Evolutionary conservation across 1,284 basidiomycete species (phyloP).

Genomic region (Leccinum griseonigrum): DNA sequence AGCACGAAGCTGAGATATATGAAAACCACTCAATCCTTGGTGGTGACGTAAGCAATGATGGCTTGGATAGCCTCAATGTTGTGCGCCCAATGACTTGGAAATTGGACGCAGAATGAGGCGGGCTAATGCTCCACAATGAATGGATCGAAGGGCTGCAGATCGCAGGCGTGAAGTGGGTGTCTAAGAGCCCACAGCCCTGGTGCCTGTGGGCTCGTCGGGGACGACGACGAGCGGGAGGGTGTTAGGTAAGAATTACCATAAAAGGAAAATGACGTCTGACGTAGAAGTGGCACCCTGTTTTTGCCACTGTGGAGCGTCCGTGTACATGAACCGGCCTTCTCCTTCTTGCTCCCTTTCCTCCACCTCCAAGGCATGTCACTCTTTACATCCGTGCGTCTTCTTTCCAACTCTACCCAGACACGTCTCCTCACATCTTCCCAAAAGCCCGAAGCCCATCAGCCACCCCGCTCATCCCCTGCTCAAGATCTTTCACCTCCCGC

Average conservation of each 20-base stretch:
- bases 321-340: conserved; percentile 27
- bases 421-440: neutral
- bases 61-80: neutral
- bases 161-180: neutral
- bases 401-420: neutral
- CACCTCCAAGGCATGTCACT: conserved; percentile 13
- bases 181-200: conserved; percentile 5
- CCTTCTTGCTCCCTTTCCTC: conserved; percentile 6
- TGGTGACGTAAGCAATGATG: neutral
- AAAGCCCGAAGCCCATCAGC: neutral
- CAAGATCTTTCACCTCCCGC: conserved; percentile 20
- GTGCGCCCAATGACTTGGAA: neutral
- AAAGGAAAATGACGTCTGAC: conserved; percentile 33
- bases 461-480: conserved; percentile 1
- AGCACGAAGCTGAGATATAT: neutral
- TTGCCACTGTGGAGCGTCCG: conserved; percentile 35
- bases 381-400: conserved; percentile 12
- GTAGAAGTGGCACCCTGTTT: conserved; percentile 34
- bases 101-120: neutral
- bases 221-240: conserved; percentile 5
- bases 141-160: neutral
- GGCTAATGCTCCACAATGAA: neutral
- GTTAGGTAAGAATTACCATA: conserved; percentile 11
- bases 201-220: conserved; percentile 6
- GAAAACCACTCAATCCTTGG: neutral